A percentile compares a stretch with the other conserved stretches of the same genome.
Conservation (phyloP, 1,139 yeast species). For the Pichia sp. region DNA sequence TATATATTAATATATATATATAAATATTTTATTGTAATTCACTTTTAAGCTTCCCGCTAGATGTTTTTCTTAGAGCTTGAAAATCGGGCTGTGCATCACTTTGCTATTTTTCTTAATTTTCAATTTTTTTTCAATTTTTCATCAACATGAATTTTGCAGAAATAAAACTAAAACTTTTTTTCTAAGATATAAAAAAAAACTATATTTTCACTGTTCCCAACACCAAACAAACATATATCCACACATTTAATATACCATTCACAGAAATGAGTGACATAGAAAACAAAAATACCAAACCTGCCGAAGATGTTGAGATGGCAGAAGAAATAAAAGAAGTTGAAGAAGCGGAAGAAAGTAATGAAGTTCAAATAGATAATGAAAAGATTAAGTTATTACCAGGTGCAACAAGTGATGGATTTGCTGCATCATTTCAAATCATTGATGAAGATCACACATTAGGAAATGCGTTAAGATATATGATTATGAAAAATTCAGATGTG, state of each 20-base stretch:
- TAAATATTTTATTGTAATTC: too few relatives aligned
- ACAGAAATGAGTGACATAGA: constrained; percentile 2
- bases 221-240: too few relatives aligned
- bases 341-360: constrained; percentile 4
- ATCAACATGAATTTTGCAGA: neutral
- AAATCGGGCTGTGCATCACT: neutral
- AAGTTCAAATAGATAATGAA: constrained; percentile 5
- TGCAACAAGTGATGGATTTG: constrained; percentile 89
- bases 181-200: too few relatives aligned
- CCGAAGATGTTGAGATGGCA: constrained; percentile 5
- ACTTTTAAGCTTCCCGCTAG: too few relatives aligned
- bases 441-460: constrained; percentile 97
- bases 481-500: constrained; percentile 96
- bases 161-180: too few relatives aligned
- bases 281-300: neutral
- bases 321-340: constrained; percentile 1
- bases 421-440: constrained; percentile 86
- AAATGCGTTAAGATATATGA: constrained; percentile 84
- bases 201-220: too few relatives aligned
- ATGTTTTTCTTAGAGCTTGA: too few relatives aligned
- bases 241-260: neutral
- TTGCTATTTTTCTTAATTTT: neutral
- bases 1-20: too few relatives aligned
- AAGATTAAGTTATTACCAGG: constrained; percentile 70
- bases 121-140: neutral